Evolutionary conservation across 2,329 filamentous ascomycete genomes (phyloP).

Genomic region (Colletotrichum tropicale): DNA sequence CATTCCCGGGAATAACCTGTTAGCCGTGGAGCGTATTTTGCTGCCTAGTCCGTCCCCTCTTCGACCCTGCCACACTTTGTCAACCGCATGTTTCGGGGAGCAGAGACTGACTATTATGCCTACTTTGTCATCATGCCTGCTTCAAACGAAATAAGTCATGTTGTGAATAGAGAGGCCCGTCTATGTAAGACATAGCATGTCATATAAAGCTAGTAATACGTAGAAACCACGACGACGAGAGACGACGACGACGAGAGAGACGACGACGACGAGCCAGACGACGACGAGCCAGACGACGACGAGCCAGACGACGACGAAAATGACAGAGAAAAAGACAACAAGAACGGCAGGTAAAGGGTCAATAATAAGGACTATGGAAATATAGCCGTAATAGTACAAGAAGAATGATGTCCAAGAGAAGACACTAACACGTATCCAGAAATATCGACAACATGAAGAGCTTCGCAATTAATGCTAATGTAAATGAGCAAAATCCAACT

Average conservation of each 20-base stretch:
- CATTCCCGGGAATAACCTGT: not conserved
- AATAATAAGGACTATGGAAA: not conserved
- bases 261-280: not conserved
- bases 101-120: not conserved
- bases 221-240: not conserved
- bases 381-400: not conserved
- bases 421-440: not conserved
- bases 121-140: not conserved
- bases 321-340: not conserved
- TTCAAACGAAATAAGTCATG: not conserved
- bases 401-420: not conserved
- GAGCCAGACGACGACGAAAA: not conserved
- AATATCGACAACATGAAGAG: not conserved
- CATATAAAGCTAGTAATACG: not conserved
- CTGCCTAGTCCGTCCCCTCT: not conserved
- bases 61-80: not conserved
- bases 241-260: not conserved
- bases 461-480: not conserved
- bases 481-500: not conserved
- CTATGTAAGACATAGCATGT: not conserved
- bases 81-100: not conserved
- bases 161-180: not conserved
- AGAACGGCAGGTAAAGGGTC: not conserved
- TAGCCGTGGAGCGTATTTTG: not conserved
- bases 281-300: not conserved